Evolutionary conservation across 129 eudicot genomes (phyloP).

Genomic region (Arctium lappa): DNA sequence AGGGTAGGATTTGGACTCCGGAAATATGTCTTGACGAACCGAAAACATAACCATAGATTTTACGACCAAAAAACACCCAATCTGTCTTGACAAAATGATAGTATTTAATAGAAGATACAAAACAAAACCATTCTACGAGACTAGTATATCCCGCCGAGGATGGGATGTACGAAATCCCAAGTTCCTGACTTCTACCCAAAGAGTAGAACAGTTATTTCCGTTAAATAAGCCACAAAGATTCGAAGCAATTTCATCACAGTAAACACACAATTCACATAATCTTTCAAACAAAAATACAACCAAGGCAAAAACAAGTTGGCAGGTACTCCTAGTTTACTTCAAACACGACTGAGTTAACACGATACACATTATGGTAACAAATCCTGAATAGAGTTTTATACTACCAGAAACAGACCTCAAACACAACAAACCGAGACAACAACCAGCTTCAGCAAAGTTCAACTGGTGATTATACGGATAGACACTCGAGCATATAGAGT

Average conservation of each 20-base stretch:
- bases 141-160: too few relatives aligned
- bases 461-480: background rate
- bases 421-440: background rate
- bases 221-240: background rate
- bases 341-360: conserved; percentile 19
- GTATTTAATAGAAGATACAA: too few relatives aligned
- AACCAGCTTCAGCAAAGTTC: conserved; percentile 5
- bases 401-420: conserved; percentile 7
- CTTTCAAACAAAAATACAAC: background rate
- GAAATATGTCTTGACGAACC: too few relatives aligned
- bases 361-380: background rate
- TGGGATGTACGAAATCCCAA: too few relatives aligned
- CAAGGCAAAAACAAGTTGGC: background rate
- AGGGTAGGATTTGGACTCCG: too few relatives aligned
- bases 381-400: background rate
- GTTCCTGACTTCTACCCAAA: too few relatives aligned
- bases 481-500: background rate
- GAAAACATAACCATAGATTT: too few relatives aligned
- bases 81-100: too few relatives aligned
- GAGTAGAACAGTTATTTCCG: too few relatives aligned
- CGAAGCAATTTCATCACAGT: background rate
- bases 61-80: too few relatives aligned
- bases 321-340: background rate
- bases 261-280: background rate
- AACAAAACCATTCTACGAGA: too few relatives aligned